Evolutionary conservation across 768 basidiomycete species (phyloP).

Genomic region (Phlebiopsis gigantea): DNA sequence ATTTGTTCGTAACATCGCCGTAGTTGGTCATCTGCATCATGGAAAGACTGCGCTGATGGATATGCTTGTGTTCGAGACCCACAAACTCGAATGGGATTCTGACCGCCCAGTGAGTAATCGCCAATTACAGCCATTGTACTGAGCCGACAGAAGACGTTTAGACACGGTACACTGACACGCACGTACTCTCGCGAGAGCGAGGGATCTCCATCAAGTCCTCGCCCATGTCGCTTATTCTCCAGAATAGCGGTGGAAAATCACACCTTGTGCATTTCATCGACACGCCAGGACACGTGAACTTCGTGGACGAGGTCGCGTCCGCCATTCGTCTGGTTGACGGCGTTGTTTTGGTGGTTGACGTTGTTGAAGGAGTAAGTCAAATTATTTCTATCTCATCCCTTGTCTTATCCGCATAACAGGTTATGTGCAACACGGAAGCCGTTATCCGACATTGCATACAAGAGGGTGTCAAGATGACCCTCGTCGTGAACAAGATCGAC

Average conservation of each 20-base stretch:
- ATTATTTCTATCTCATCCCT: conserved; percentile 10
- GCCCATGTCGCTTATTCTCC: conserved; percentile 90
- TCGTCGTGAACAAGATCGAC: conserved; percentile 98
- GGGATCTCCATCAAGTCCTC: conserved; percentile 95
- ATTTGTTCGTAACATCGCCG: conserved; percentile 93
- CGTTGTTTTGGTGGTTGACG: conserved; percentile 90
- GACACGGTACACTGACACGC: conserved; percentile 96
- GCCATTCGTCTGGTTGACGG: conserved; percentile 87
- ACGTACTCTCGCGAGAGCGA: conserved; percentile 81
- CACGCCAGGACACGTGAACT: conserved; percentile 98
- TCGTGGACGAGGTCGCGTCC: conserved; percentile 94
- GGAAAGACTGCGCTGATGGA: conserved; percentile 97
- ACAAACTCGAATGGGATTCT: conserved; percentile 90
- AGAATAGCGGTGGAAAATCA: conserved; percentile 84
- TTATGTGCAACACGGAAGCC: conserved; percentile 90
- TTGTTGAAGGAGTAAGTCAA: conserved; percentile 92
- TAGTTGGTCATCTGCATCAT: conserved; percentile 96
- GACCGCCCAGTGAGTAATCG: conserved; percentile 68
- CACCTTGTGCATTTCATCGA: conserved; percentile 92
- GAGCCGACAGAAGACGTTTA: conserved; percentile 24
- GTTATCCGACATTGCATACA: conserved; percentile 86
- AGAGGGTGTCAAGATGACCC: conserved; percentile 83
- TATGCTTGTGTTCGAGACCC: conserved; percentile 96
- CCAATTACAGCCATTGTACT: not conserved
- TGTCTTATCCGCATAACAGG: conserved; percentile 25